Percentiles rank a stretch among this genome's conserved stretches.
These are phyloP conservation scores for Cucumis hystrix DNA, from an alignment of 306 rosid genomes.

Conservation along the genomic window DNA sequence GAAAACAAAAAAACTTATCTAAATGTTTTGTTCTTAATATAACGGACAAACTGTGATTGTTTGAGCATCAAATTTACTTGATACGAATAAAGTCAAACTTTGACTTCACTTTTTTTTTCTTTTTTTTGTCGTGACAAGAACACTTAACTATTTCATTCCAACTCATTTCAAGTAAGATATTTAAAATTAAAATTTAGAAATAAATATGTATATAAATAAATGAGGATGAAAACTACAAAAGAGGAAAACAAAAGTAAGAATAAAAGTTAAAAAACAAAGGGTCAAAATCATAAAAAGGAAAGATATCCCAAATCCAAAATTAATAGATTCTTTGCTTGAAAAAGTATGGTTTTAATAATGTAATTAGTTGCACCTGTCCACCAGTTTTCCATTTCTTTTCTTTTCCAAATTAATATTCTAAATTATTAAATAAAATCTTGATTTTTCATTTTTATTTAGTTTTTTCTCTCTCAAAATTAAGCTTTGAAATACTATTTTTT, in stretches of 20 bases:
- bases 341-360: slow-evolving; percentile 1
- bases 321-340: neutral
- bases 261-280: neutral
- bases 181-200: neutral
- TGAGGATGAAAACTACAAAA: neutral
- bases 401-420: neutral
- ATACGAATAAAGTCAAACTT: neutral
- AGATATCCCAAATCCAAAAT: neutral
- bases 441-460: neutral
- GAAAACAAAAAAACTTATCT: too few species aligned
- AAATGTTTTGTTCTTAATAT: too few species aligned
- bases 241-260: neutral
- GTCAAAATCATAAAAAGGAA: neutral
- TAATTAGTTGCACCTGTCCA: slow-evolving; percentile 10
- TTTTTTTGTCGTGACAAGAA: neutral
- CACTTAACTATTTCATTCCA: neutral
- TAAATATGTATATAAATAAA: neutral
- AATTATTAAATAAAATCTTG: neutral
- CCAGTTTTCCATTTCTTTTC: neutral
- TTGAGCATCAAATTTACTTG: neutral
- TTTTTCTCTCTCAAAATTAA: too few species aligned
- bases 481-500: too few species aligned
- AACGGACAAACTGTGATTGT: too few species aligned
- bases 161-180: neutral
- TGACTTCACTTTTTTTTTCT: neutral